These are phyloP conservation scores for Acaromyces ingoldii DNA, from an alignment of 1,284 basidiomycete genomes.

Conservation along the genomic window DNA sequence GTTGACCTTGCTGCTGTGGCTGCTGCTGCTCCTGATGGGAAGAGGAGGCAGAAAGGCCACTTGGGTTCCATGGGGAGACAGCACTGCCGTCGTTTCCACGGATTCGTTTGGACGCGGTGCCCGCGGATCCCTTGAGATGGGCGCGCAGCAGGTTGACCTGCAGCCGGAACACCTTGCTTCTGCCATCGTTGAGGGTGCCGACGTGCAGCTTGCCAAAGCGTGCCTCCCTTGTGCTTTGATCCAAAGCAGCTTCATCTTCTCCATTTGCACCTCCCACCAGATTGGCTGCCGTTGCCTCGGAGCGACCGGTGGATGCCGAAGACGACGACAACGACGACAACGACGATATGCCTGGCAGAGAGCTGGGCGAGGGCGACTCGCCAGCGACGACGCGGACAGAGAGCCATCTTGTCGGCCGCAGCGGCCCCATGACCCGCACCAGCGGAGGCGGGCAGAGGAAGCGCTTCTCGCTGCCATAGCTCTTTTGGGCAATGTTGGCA, in stretches of 20 bases:
- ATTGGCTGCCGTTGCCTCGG: not conserved
- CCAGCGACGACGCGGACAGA: slow-evolving; percentile 1
- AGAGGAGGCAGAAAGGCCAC: no score
- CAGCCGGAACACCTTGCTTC: slow-evolving; percentile 71
- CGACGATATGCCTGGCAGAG: not conserved
- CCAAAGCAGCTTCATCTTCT: not conserved
- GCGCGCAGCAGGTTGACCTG: slow-evolving; percentile 57
- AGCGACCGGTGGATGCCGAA: no score
- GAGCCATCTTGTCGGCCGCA: slow-evolving; percentile 1
- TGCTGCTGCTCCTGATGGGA: no score
- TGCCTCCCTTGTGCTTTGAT: slow-evolving; percentile 54
- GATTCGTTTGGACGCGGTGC: no score
- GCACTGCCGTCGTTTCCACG: no score
- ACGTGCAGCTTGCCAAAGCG: slow-evolving; percentile 88
- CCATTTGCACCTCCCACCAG: not conserved
- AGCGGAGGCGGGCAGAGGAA: slow-evolving; percentile 95
- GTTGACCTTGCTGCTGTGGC: no score
- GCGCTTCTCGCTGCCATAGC: slow-evolving; percentile 93
- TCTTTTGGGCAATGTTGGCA: slow-evolving; percentile 92
- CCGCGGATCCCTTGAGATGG: no score
- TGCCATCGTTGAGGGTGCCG: slow-evolving; percentile 61
- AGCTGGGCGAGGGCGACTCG: not conserved
- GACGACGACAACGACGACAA: not conserved
- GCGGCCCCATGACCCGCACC: slow-evolving; percentile 75
- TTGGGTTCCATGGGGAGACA: no score